Percentiles rank a stretch among this genome's conserved stretches.
These are phyloP conservation scores for Auricularia sp. DNA, from an alignment of 768 basidiomycete genomes.

Conservation along the genomic window DNA sequence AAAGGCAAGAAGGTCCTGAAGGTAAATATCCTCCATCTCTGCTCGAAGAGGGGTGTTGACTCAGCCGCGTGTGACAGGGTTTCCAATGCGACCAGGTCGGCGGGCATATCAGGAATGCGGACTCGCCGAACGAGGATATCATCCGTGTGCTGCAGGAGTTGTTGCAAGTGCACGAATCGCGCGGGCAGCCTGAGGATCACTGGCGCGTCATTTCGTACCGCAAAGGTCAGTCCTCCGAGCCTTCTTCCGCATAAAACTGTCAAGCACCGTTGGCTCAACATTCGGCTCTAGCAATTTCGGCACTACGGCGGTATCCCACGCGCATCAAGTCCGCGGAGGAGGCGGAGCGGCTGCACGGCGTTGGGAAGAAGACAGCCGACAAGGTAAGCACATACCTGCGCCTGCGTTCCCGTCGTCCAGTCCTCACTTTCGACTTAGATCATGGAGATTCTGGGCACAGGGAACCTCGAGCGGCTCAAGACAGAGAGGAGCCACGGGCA, in stretches of 20 bases:
- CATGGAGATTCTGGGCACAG: constrained; percentile 71
- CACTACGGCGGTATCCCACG: constrained; percentile 43
- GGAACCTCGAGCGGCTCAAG: constrained; percentile 54
- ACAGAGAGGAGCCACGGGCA: constrained; percentile 62
- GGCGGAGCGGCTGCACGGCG: constrained; percentile 47
- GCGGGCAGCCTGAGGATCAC: constrained; percentile 46
- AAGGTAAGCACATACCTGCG: constrained; percentile 37
- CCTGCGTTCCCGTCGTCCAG: not conserved
- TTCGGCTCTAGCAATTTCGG: constrained; percentile 41
- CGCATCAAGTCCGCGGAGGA: constrained; percentile 51
- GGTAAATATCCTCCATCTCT: not conserved
- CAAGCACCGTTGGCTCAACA: not conserved
- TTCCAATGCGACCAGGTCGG: constrained; percentile 55
- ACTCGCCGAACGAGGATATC: constrained; percentile 59
- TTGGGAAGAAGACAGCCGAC: constrained; percentile 65
- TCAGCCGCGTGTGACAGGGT: constrained; percentile 30
- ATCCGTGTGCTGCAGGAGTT: constrained; percentile 70
- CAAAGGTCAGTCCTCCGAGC: constrained; percentile 41
- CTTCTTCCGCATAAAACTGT: not conserved
- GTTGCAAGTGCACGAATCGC: constrained; percentile 52
- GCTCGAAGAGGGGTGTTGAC: no score
- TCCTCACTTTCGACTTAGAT: constrained; percentile 36
- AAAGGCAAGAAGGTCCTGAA: constrained; percentile 3
- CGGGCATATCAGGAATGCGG: constrained; percentile 14
- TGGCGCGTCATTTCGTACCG: constrained; percentile 60